Base-by-base conservation (phyloP, 305 asterid species). In the Rubia balearica region DNA sequence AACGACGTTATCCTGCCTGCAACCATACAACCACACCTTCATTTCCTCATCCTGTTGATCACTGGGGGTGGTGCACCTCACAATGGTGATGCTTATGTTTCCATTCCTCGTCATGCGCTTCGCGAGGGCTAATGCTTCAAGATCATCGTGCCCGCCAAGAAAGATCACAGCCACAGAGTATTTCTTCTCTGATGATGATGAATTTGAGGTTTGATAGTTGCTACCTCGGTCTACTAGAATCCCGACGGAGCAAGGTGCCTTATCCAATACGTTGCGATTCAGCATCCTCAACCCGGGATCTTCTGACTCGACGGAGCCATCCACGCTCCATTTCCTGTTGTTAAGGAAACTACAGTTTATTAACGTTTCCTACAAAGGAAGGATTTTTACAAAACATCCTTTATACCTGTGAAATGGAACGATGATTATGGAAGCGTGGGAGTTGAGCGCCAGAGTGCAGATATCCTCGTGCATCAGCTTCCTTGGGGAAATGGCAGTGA, bases 381-480 rank as follows among this genome's bases (percentile, higher is more conserved):
- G 36, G 5, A 2, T 33, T 33, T 33, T 33, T 33, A 33, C 5
- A 33, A 33, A 33, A 33, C 36, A 33, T 4, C 36, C 36, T 33
- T 33, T 2, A 33, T 33, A 33, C 36, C 36, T 49, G 62, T 79
- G 83, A 51, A 79, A 79, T 0, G 83, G 83, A 16, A 79, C 14
- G 48, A 79, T 70, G 12, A 79, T 75, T 46, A 79, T 40, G 21
- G 80, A 69, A 3, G 78, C 78, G 10, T 67, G 73, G 55, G 57
- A 67, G 36, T 80, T 73, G 10, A 80, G 70, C 9, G 81, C 66
- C 49, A 80, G 72, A 3, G 76, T 65, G 72, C 78, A 76, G 42
- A 80, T 76, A 38, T 80, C 83, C 69, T 76, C 74, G 22, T 76
- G 78, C 83, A 80, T 80, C 68, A 80, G 65, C 63, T 80, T 73